These are phyloP conservation scores for Penicillium griseofulvum DNA, from an alignment of 2,329 filamentous ascomycete genomes.

Conservation along the genomic window DNA sequence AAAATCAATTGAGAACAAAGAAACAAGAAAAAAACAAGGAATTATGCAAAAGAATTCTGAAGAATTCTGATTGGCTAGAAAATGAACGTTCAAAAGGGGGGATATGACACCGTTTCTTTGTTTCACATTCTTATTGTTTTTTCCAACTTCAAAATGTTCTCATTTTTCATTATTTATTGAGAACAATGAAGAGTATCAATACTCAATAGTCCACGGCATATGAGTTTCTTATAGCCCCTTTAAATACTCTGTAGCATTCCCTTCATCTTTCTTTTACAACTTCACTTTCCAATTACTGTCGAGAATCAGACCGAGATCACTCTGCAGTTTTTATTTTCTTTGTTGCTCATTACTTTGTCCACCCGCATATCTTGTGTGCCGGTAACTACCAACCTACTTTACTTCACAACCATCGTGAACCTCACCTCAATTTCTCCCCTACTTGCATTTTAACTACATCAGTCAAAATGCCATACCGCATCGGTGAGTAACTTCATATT, in stretches of 20 bases:
- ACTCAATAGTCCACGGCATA: neutral
- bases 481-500: slow-evolving; percentile 24
- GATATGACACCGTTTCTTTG: neutral
- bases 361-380: neutral
- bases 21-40: neutral
- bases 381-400: neutral
- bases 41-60: neutral
- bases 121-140: neutral
- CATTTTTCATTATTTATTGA: neutral
- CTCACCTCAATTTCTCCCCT: neutral
- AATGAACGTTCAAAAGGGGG: neutral
- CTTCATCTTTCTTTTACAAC: neutral
- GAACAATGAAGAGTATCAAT: neutral
- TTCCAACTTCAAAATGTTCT: too few species aligned
- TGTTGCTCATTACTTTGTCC: neutral
- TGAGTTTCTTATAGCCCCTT: too few species aligned
- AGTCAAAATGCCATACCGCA: slow-evolving; percentile 20
- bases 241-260: neutral
- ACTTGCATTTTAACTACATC: neutral
- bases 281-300: neutral
- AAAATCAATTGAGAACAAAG: neutral
- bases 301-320: neutral
- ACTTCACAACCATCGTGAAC: neutral
- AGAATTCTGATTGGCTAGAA: neutral
- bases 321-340: neutral